Conservation (phyloP, 164 flowering plant genomes). For the Sextonia rubra region DNA sequence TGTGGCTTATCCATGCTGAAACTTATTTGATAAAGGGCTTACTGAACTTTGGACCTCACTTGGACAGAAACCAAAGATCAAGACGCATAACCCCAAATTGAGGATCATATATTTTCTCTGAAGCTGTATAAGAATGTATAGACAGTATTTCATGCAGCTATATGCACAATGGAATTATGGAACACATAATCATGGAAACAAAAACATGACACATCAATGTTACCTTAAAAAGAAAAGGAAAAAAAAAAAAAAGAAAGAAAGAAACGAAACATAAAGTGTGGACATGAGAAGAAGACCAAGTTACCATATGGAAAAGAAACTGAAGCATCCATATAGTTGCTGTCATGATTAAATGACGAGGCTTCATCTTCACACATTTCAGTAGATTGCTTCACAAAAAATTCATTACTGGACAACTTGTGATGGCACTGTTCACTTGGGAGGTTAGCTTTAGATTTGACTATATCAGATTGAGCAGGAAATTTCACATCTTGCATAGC, state of each 20-base stretch:
- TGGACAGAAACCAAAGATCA: not conserved
- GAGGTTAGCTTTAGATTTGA: constrained; percentile 42
- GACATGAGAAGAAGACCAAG: constrained; percentile 11
- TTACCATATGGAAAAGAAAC: constrained; percentile 43
- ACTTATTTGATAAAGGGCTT: not conserved
- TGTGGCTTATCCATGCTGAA: not conserved
- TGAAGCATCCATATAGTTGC: constrained; percentile 23
- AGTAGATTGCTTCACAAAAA: constrained; percentile 32
- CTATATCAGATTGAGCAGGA: constrained; percentile 27
- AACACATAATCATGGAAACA: constrained; percentile 6
- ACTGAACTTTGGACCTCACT: not conserved
- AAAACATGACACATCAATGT: not conserved
- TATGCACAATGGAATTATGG: not conserved
- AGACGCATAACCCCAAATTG: not conserved
- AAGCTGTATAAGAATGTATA: not conserved
- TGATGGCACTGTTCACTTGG: constrained; percentile 15
- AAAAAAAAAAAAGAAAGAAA: too few species aligned
- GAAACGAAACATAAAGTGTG: too few species aligned
- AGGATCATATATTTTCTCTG: not conserved
- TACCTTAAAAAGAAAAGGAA: too few species aligned
- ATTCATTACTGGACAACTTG: constrained; percentile 16
- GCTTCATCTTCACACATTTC: constrained; percentile 24
- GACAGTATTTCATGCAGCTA: not conserved
- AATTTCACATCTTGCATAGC: constrained; percentile 21
- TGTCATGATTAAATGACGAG: constrained; percentile 14